A percentile compares a stretch with the other conserved stretches of the same genome.
These are phyloP conservation scores for Zymoseptoria tritici DNA, from an alignment of 2,329 filamentous ascomycete genomes.

Conservation along the genomic window DNA sequence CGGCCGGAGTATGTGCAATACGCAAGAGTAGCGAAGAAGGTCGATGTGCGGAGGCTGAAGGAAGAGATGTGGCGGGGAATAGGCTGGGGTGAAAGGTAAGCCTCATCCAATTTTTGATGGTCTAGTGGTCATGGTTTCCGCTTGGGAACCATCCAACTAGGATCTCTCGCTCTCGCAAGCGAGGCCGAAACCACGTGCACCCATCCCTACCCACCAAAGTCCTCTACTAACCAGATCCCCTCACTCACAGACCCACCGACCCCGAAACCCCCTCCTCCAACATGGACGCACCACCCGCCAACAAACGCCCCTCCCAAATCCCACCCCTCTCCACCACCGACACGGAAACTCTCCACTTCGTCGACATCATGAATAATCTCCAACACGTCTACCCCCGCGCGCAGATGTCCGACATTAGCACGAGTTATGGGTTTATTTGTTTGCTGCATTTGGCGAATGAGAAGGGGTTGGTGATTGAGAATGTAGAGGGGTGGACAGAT, in stretches of 20 bases:
- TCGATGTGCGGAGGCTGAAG: conserved; percentile 57
- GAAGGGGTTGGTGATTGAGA: conserved; percentile 73
- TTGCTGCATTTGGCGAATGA: conserved; percentile 87
- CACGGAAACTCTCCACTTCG: conserved; percentile 66
- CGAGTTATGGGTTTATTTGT: conserved; percentile 87
- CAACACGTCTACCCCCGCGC: conserved; percentile 79
- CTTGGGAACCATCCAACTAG: too few species aligned
- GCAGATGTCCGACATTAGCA: conserved; percentile 89
- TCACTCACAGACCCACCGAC: conserved; percentile 1
- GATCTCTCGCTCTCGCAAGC: too few species aligned
- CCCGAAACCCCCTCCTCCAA: conserved; percentile 9
- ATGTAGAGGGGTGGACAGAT: conserved; percentile 46
- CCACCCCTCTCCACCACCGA: conserved; percentile 30
- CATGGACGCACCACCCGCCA: background rate
- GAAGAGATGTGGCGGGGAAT: conserved; percentile 60
- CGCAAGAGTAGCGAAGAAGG: conserved; percentile 58
- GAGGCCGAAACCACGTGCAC: too few species aligned
- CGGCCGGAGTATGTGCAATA: conserved; percentile 61
- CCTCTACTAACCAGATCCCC: background rate
- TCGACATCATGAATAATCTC: conserved; percentile 80
- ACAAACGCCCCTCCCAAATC: conserved; percentile 8
- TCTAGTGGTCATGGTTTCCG: background rate
- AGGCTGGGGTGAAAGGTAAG: conserved; percentile 37
- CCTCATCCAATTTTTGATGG: background rate
- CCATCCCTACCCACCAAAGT: too few species aligned